phyloP scores from a whole-genome alignment of 176 grass and related monocot species.

The Aegilops bicornis region DNA sequence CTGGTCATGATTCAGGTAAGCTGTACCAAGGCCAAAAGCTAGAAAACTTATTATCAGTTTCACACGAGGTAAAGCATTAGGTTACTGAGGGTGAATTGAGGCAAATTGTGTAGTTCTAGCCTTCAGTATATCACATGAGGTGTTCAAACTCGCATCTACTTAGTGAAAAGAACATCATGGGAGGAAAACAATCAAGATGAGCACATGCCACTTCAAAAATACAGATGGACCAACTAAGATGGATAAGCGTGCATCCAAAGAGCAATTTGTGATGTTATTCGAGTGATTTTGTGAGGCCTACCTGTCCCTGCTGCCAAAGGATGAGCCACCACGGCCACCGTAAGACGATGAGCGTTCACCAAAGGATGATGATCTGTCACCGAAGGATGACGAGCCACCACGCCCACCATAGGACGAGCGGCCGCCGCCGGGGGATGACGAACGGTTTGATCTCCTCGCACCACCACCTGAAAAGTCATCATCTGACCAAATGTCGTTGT shows the following conservation, averaged over 20 bases:
- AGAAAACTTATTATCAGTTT: background rate
- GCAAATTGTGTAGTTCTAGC: background rate
- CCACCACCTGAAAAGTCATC: conserved; percentile 49
- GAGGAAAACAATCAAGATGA: background rate
- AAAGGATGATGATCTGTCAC: background rate
- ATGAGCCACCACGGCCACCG: conserved; percentile 26
- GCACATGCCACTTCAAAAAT: background rate
- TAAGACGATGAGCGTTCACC: conserved; percentile 37
- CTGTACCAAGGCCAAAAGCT: background rate
- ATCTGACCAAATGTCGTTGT: conserved; percentile 54
- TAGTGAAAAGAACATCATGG: background rate
- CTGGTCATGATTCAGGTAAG: conserved; percentile 7
- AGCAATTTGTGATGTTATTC: background rate
- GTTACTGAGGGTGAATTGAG: background rate
- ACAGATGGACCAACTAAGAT: background rate
- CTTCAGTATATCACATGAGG: background rate
- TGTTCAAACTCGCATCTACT: background rate
- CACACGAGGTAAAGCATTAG: background rate
- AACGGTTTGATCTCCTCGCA: conserved; percentile 51
- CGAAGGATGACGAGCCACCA: conserved; percentile 5
- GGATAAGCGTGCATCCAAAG: background rate
- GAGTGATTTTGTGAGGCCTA: conserved; percentile 3
- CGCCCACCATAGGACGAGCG: conserved; percentile 28
- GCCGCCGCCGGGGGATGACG: conserved; percentile 23
- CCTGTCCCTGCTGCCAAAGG: conserved; percentile 65